Conservation (phyloP, 2,329 filamentous ascomycete genomes). For the Curvularia hawaiiensis region DNA sequence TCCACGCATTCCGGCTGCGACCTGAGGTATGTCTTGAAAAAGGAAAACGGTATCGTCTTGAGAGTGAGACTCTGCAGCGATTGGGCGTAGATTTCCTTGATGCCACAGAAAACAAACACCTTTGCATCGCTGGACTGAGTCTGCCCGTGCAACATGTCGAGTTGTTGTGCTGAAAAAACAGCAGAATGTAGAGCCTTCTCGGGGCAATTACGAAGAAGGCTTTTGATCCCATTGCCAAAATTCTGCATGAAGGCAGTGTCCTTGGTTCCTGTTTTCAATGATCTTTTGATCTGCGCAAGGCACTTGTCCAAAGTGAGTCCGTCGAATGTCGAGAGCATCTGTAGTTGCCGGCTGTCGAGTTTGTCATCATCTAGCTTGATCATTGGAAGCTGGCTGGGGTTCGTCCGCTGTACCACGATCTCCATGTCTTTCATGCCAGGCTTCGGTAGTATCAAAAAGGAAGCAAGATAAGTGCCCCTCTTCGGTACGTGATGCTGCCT, state of each 20-base stretch:
- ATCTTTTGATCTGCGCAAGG: conserved; percentile 41
- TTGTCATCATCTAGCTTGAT: conserved; percentile 46
- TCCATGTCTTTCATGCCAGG: conserved; percentile 49
- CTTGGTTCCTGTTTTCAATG: conserved; percentile 12
- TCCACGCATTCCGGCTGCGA: conserved; percentile 53
- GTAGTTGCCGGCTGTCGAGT: conserved; percentile 31
- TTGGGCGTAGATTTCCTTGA: conserved; percentile 49
- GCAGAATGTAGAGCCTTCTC: conserved; percentile 50
- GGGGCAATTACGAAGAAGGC: conserved; percentile 45
- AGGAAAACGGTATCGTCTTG: conserved; percentile 50
- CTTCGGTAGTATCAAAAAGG: conserved; percentile 50
- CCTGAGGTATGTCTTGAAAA: conserved; percentile 53
- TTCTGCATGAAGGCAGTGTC: conserved; percentile 37
- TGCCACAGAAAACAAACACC: conserved; percentile 53
- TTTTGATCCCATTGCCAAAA: conserved; percentile 44
- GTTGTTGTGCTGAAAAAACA: conserved; percentile 50
- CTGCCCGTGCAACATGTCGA: conserved; percentile 40
- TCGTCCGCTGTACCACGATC: conserved; percentile 49
- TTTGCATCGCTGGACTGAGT: conserved; percentile 41
- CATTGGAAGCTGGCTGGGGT: conserved; percentile 53
- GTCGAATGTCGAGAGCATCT: conserved; percentile 32
- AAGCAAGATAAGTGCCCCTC: conserved; percentile 47
- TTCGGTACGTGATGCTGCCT: conserved; percentile 54
- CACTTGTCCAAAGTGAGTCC: conserved; percentile 38
- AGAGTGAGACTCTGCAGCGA: conserved; percentile 34